These are phyloP conservation scores for Aspergillus tamarii DNA, from an alignment of 2,329 filamentous ascomycete genomes.

Conservation along the genomic window DNA sequence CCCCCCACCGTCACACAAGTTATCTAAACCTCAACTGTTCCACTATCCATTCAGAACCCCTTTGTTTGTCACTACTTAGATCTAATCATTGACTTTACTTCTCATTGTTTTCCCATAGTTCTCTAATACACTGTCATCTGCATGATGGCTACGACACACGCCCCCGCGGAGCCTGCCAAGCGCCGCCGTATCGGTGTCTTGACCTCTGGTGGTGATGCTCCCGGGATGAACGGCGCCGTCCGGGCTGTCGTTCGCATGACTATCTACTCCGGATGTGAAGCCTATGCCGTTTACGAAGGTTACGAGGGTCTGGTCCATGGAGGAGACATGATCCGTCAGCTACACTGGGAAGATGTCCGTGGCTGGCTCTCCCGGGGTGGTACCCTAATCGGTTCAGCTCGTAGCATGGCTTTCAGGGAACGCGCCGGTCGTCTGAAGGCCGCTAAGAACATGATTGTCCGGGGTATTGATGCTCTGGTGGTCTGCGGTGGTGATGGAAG, in stretches of 20 bases:
- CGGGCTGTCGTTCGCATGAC: conserved; percentile 88
- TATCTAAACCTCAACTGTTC: conserved; percentile 17
- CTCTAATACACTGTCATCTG: conserved; percentile 10
- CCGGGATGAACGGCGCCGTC: conserved; percentile 90
- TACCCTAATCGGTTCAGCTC: conserved; percentile 93
- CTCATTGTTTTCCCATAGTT: conserved; percentile 9
- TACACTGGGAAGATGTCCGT: conserved; percentile 90
- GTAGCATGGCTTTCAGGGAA: conserved; percentile 90
- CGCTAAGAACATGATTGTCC: conserved; percentile 90
- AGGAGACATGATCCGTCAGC: conserved; percentile 81
- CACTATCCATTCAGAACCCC: conserved; percentile 8
- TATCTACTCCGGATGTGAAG: conserved; percentile 78
- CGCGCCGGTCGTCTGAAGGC: conserved; percentile 78
- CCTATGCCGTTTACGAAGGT: conserved; percentile 84
- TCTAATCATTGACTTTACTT: conserved; percentile 10
- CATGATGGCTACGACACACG: conserved; percentile 24
- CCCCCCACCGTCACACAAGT: conserved; percentile 20
- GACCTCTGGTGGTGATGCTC: conserved; percentile 91
- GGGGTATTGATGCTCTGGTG: conserved; percentile 91
- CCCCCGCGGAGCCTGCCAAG: conserved; percentile 21
- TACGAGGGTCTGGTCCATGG: conserved; percentile 93
- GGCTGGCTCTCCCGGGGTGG: conserved; percentile 92
- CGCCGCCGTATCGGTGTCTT: conserved; percentile 76
- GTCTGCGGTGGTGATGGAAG: conserved; percentile 97
- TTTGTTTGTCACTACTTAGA: conserved; percentile 4